phyloP scores from a whole-genome alignment of 768 basidiomycete genomes.

The Gymnopilus dilepis region DNA sequence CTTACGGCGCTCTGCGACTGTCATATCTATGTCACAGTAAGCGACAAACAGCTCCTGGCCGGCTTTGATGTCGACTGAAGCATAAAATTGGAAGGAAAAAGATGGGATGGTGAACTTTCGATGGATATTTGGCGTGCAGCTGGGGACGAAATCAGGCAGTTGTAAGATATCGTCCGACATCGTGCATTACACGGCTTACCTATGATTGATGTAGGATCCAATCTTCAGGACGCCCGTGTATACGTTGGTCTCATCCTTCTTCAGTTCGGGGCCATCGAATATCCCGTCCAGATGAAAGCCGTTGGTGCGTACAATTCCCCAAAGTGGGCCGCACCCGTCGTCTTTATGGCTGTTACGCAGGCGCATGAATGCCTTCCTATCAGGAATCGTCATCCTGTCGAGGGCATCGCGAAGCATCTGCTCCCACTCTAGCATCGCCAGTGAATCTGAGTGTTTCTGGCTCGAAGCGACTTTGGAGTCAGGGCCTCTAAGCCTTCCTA shows the following conservation, averaged over 20 bases:
- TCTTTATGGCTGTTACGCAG: conserved; percentile 28
- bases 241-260: background rate
- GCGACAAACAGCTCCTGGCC: conserved; percentile 39
- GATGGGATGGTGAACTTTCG: too few species aligned
- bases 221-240: conserved; percentile 24
- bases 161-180: too few species aligned
- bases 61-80: conserved; percentile 33
- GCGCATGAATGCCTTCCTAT: conserved; percentile 29
- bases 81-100: conserved; percentile 24
- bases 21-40: conserved; percentile 26
- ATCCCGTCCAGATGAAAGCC: conserved; percentile 5
- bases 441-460: too few species aligned
- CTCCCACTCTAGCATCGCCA: background rate
- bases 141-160: too few species aligned
- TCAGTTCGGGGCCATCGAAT: background rate
- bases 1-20: conserved; percentile 29
- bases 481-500: too few species aligned
- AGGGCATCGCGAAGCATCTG: background rate
- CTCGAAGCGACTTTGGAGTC: too few species aligned
- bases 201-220: conserved; percentile 33
- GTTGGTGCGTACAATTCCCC: conserved; percentile 36
- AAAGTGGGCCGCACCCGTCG: conserved; percentile 37
- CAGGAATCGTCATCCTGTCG: conserved; percentile 13
- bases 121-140: too few species aligned
- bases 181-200: too few species aligned